Evolutionary conservation across 148 eudicot genomes (phyloP).

Genomic region (Cornus florida): DNA sequence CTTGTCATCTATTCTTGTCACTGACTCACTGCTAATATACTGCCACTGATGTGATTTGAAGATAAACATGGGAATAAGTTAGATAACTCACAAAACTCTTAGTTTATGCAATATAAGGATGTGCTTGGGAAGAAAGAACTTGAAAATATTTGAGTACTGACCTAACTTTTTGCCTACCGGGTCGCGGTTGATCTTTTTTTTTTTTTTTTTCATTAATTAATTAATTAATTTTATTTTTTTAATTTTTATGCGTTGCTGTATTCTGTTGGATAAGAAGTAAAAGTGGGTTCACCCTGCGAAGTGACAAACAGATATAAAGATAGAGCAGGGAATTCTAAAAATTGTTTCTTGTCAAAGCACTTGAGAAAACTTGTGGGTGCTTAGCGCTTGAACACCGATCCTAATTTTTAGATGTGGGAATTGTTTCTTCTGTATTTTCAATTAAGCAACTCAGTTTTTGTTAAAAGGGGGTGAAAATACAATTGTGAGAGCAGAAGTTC

Average conservation of each 20-base stretch:
- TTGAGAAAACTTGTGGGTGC: neutral
- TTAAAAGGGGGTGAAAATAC: too few species aligned
- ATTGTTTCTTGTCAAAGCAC: neutral
- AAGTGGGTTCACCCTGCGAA: neutral
- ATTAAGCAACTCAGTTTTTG: too few species aligned
- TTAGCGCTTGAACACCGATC: neutral
- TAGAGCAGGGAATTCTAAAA: neutral
- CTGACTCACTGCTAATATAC: too few species aligned
- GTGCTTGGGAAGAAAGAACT: too few species aligned
- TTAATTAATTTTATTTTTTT: too few species aligned
- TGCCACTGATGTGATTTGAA: too few species aligned
- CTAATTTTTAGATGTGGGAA: neutral
- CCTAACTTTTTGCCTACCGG: neutral
- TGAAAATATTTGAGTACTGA: neutral
- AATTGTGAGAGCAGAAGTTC: neutral
- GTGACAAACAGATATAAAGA: neutral
- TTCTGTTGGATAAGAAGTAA: neutral
- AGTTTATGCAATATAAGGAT: too few species aligned
- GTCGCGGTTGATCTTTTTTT: neutral
- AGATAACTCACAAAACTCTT: too few species aligned
- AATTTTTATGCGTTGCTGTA: neutral
- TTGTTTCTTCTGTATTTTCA: neutral
- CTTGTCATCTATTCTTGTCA: neutral
- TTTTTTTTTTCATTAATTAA: too few species aligned
- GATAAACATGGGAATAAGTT: too few species aligned